Evolutionary conservation across 2,329 filamentous ascomycete genomes (phyloP).

Genomic region (Colletotrichum costaricense): DNA sequence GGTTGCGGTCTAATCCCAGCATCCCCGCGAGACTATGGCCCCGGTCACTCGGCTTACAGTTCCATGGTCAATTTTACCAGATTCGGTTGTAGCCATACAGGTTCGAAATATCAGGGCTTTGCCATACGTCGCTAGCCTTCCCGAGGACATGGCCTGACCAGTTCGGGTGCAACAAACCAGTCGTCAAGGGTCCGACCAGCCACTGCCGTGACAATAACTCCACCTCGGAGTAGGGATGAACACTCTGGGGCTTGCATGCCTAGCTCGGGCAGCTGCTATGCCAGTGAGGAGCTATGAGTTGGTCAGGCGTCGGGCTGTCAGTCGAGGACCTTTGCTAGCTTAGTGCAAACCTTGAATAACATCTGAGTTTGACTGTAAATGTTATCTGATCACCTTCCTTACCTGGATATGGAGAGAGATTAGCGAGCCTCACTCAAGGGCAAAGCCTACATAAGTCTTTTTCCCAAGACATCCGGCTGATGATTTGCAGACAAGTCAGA

Average conservation of each 20-base stretch:
- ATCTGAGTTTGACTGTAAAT: background rate
- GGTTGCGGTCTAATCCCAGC: background rate
- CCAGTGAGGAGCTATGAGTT: background rate
- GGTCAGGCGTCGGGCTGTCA: background rate
- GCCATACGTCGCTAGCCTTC: background rate
- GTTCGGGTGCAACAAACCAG: background rate
- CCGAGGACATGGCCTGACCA: background rate
- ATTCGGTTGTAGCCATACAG: background rate
- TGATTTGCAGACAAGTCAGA: background rate
- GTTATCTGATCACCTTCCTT: conserved; percentile 21
- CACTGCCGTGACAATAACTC: conserved; percentile 6
- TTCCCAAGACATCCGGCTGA: background rate
- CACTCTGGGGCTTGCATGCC: background rate
- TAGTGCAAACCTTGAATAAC: background rate
- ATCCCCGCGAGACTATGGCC: background rate
- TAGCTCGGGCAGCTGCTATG: background rate
- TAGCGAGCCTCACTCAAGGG: background rate
- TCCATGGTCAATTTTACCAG: no score
- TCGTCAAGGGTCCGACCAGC: background rate
- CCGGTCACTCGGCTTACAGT: no score
- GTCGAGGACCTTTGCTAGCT: background rate
- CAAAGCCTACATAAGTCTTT: background rate
- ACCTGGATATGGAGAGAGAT: background rate
- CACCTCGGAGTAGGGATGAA: background rate
- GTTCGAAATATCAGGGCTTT: background rate